These are phyloP conservation scores for Limonium bicolor DNA, from an alignment of 148 eudicot species.

Conservation along the genomic window DNA sequence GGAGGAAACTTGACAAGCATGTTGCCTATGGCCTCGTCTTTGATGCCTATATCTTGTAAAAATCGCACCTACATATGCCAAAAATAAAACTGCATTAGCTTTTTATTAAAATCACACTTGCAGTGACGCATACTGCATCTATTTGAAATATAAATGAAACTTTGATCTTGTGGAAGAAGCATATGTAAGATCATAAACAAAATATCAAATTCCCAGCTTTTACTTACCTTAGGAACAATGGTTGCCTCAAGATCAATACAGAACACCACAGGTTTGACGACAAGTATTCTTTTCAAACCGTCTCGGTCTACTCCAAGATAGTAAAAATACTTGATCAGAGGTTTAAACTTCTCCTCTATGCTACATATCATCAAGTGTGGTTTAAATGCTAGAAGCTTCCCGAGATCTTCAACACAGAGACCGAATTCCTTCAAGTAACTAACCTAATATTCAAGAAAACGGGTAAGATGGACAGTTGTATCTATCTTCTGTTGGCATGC, in stretches of 20 bases:
- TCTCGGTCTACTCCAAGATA: constrained; percentile 75
- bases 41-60: constrained; percentile 75
- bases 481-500: no score
- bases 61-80: constrained; percentile 58
- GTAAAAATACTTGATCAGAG: constrained; percentile 77
- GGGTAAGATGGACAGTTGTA: no score
- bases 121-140: no score
- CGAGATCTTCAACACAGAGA: constrained; percentile 58
- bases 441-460: constrained; percentile 41
- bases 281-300: constrained; percentile 80
- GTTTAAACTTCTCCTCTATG: constrained; percentile 83
- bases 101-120: no score
- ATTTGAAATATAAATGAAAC: no score
- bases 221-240: constrained; percentile 74
- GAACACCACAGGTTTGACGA: constrained; percentile 67
- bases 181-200: not conserved
- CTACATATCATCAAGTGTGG: constrained; percentile 85
- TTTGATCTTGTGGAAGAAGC: not conserved
- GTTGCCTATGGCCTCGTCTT: constrained; percentile 63
- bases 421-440: constrained; percentile 79
- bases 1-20: constrained; percentile 81
- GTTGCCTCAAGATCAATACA: constrained; percentile 60
- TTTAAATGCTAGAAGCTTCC: constrained; percentile 64
- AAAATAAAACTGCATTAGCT: not conserved
- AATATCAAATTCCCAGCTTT: not conserved